Evolutionary conservation across 306 rosid genomes (phyloP).

Genomic region (Trifolium repens): DNA sequence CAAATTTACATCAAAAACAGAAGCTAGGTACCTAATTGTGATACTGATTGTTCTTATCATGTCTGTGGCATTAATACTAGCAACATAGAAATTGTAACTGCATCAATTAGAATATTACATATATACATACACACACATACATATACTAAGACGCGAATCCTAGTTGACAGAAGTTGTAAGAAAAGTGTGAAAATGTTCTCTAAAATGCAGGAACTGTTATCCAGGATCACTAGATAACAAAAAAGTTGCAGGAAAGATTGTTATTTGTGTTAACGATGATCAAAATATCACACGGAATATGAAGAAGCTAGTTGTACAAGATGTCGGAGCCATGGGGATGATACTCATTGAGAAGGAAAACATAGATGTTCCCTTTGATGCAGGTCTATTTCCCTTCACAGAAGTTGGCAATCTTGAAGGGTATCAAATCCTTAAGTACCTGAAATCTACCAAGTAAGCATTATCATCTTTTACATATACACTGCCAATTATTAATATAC

Average conservation of each 20-base stretch:
- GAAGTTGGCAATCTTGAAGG: conserved; percentile 68
- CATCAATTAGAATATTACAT: too few species aligned
- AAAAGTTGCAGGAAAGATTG: conserved; percentile 71
- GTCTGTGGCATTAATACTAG: too few species aligned
- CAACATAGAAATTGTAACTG: too few species aligned
- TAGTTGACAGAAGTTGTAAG: not conserved
- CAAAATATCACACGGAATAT: conserved; percentile 54
- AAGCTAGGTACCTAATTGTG: conserved; percentile 71
- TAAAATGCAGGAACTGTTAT: conserved; percentile 71
- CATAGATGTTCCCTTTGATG: conserved; percentile 63
- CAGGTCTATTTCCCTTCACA: conserved; percentile 71
- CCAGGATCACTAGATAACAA: conserved; percentile 81
- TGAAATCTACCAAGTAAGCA: conserved; percentile 76
- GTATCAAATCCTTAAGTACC: conserved; percentile 68
- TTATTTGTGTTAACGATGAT: conserved; percentile 65
- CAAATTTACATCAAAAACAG: conserved; percentile 63
- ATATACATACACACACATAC: too few species aligned
- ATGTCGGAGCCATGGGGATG: conserved; percentile 78
- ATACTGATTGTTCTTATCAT: conserved; percentile 5
- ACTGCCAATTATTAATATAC: not conserved
- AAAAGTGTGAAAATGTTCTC: not conserved
- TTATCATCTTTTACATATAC: not conserved
- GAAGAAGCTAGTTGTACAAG: conserved; percentile 72
- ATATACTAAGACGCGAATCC: not conserved
- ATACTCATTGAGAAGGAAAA: conserved; percentile 56